phyloP scores from a whole-genome alignment of 2,329 filamentous ascomycete genomes.

The Colletotrichum incanum region DNA sequence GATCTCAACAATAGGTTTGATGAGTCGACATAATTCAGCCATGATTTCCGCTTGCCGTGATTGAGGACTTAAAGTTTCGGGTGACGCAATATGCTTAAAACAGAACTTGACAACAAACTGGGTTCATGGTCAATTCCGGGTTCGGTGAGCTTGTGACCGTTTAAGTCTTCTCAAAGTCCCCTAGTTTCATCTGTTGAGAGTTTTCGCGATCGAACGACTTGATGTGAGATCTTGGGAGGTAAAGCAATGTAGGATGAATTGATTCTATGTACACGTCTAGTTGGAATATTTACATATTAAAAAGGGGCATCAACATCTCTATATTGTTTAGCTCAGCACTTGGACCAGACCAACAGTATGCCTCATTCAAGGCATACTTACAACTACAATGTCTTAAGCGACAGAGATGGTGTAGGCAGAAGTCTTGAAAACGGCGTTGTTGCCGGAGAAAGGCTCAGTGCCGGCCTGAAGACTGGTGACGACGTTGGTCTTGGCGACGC shows the following conservation, averaged over 20 bases:
- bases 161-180: no score
- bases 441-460: slow-evolving; percentile 71
- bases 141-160: no score
- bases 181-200: no score
- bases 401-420: slow-evolving; percentile 35
- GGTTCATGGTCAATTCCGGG: no score
- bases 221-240: rapidly evolving
- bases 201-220: no score
- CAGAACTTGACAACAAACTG: no score
- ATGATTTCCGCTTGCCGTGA: no score
- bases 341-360: not conserved
- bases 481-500: slow-evolving; percentile 65
- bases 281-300: not conserved
- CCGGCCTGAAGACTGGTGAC: slow-evolving; percentile 68
- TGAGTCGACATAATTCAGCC: no score
- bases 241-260: not conserved
- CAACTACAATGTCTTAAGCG: not conserved
- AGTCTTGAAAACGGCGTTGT: slow-evolving; percentile 50
- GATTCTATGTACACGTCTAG: not conserved
- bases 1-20: no score
- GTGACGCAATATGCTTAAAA: no score
- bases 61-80: no score
- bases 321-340: no score
- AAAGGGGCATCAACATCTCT: not conserved
- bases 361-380: not conserved